Evolutionary conservation across 176 grass and related monocot species (phyloP), one percentile per base, ranked within the genome.

Genomic region (Paspalum notatum): DNA sequence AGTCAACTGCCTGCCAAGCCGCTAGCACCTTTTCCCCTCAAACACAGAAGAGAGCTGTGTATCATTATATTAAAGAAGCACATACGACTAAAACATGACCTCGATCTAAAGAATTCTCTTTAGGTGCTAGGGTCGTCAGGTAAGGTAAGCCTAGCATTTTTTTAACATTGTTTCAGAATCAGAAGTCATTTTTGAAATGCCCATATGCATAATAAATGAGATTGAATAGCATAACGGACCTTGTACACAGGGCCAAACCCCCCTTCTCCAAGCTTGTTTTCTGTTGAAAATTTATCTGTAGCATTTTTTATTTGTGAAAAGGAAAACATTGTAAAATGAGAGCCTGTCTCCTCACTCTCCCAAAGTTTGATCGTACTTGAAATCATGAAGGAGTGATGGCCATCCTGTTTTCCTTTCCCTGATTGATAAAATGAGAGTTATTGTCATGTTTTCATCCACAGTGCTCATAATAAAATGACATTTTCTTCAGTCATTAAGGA

Each of bases 191-290:
- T 32, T 78, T 66, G 14, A 78, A 68, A 83, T 65, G 20, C 2
- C 52, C 39, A 10, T 17, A 73, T 14, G 69, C 24, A 37, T 51
- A 60, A 8, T 0, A 15, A 7, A 88, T 0, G 16, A 71, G 42
- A 9, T 37, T 60, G 13, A 74, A 88, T 4, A 44, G 26, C 3
- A 25, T 2, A 14, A 12, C 12, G 20, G 71, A 87, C 82, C 87
- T 89, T 89, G 63, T 89, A 89, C 10, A 89, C 87, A 81, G 82
- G 71, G n/a, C 76, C 82, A 81, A 89, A 89, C 1, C 87, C 87
- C 18, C 87, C 82, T 42, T 85, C 87, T 49, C 82, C 87, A 85
- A 89, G 82, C 63, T 85, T 89, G 68, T 64, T 85, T 71, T 42
- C 55, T 42, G 20, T 15, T 10, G 82, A 81, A 46, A 89, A 89